phyloP scores from a whole-genome alignment of 169 alveolate genomes.

The Cryptosporidium viatorum region DNA sequence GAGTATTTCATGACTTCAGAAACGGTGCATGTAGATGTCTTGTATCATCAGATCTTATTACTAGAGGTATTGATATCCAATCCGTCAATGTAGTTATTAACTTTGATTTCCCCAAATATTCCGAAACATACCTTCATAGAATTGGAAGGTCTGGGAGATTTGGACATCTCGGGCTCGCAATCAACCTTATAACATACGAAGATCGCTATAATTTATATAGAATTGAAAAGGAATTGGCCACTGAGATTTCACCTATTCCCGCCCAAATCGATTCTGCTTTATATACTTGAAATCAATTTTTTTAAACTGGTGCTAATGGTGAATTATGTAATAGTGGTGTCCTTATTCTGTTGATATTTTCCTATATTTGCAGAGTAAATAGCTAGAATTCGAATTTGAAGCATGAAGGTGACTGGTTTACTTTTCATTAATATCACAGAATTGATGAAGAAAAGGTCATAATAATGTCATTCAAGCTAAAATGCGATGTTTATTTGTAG shows the following conservation, averaged over 20 bases:
- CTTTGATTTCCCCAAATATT: constrained; percentile 97
- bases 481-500: constrained; percentile 42
- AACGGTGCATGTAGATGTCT: constrained; percentile 96
- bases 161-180: constrained; percentile 98
- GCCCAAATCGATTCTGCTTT: constrained; percentile 90
- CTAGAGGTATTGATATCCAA: constrained; percentile 98
- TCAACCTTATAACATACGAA: constrained; percentile 94
- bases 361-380: neutral
- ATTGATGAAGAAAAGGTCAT: neutral
- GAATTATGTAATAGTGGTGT: neutral
- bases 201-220: constrained; percentile 91
- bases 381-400: neutral
- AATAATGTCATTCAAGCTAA: neutral
- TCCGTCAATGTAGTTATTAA: constrained; percentile 98
- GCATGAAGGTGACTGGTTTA: constrained; percentile 3
- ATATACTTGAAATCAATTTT: constrained; percentile 82
- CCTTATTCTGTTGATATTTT: neutral
- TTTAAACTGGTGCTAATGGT: neutral
- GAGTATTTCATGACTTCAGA: constrained; percentile 97
- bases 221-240: constrained; percentile 96
- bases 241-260: constrained; percentile 98
- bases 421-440: neutral
- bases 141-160: constrained; percentile 98
- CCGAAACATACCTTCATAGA: constrained; percentile 96
- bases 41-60: constrained; percentile 94